Evolutionary conservation across 192 early-diverging fungal species (phyloP).

Genomic region (Geosiphon pyriformis): DNA sequence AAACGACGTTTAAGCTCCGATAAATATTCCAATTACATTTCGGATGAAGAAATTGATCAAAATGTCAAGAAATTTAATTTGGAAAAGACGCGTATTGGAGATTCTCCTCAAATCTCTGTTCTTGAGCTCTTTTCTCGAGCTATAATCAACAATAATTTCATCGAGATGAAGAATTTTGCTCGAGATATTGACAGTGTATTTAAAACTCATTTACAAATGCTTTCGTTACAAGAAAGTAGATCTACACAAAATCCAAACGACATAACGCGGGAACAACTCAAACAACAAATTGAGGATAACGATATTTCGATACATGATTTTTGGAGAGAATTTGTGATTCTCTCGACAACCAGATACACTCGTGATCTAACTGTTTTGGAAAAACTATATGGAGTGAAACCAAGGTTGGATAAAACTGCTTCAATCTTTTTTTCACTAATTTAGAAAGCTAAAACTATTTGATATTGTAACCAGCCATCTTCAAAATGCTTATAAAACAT

Average conservation of each 20-base stretch:
- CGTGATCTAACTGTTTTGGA: background rate
- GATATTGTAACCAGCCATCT: background rate
- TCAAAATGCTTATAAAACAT: background rate
- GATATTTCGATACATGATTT: constrained; percentile 8
- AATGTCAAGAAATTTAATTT: background rate
- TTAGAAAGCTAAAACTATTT: background rate
- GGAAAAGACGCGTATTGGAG: background rate
- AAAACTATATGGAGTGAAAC: background rate
- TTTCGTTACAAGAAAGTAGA: background rate
- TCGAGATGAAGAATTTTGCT: background rate
- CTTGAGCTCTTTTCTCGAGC: background rate
- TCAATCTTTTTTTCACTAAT: too few relatives aligned
- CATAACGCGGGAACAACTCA: background rate
- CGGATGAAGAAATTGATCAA: background rate
- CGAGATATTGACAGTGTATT: background rate
- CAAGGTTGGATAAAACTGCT: background rate
- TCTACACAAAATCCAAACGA: background rate
- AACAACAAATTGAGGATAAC: background rate
- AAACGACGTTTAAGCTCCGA: background rate
- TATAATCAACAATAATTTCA: background rate
- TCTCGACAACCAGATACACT: background rate
- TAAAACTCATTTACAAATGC: background rate
- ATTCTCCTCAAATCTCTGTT: background rate
- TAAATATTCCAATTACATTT: background rate
- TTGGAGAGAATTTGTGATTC: constrained; percentile 8